A percentile compares a stretch with the other conserved stretches of the same genome.
These are phyloP conservation scores for Acanthamoeba royreba DNA, from an alignment of 208 protist genomes.

Conservation along the genomic window DNA sequence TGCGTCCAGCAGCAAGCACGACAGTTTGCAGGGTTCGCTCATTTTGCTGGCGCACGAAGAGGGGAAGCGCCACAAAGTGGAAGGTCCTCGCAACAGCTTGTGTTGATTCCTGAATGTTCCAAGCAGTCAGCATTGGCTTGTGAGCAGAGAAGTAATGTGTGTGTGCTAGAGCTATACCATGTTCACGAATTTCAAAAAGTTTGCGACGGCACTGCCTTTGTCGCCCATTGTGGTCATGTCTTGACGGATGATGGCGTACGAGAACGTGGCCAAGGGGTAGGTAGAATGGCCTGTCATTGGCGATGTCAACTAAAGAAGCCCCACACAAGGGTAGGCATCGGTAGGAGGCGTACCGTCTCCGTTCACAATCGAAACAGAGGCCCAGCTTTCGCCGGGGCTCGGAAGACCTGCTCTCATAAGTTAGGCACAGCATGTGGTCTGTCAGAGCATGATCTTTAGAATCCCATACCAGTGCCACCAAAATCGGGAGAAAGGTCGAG, in stretches of 20 bases:
- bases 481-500: background rate
- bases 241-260: background rate
- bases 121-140: background rate
- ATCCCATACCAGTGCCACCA: background rate
- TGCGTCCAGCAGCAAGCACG: background rate
- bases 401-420: background rate
- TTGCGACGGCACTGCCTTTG: background rate
- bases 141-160: background rate
- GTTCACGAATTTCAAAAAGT: background rate
- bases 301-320: background rate
- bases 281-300: background rate
- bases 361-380: background rate
- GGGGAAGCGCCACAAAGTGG: background rate
- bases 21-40: background rate
- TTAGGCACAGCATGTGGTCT: too few species aligned
- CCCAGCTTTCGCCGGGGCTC: background rate
- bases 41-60: background rate
- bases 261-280: background rate
- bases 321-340: background rate
- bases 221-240: background rate
- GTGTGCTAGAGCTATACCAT: background rate
- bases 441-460: too few species aligned
- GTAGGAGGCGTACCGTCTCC: background rate
- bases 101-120: background rate
- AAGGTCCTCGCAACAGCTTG: background rate